Evolutionary conservation across 2,329 filamentous ascomycete genomes (phyloP), one percentile per base, ranked within the genome.

Genomic region (Colletotrichum neosansevieriae): DNA sequence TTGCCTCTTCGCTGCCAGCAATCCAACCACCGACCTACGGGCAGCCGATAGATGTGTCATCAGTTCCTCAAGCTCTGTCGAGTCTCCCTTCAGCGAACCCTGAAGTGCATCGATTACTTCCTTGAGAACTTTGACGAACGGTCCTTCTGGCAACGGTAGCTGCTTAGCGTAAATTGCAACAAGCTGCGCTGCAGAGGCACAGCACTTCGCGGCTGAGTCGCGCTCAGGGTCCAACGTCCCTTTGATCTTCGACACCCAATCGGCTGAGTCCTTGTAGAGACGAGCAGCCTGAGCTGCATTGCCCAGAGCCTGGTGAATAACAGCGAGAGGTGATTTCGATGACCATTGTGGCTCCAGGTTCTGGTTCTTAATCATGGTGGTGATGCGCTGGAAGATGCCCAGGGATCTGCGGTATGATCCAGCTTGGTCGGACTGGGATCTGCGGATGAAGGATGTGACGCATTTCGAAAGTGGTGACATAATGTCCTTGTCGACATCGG

Each of bases 401-500:
- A 76, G 73, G 50, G 80, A 80, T 11, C 80, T 72, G 3, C 80
- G 78, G 67, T 84, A 86, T 11, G 78, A 79, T 6, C 79, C 73
- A 3, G 67, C 65, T 0, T 79, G 71, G 1, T 75, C 73, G 0
- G 79, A 68, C 4, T 78, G 75, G 9, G 77, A 80, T 60, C 91
- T 85, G 63, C 90, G 83, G 15, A 83, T 79, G 71, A 90, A 92
- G 1, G 91, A 86, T 10, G 83, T 80, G 17, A 92, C 73, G 71
- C 89, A 94, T 58, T 86, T 87, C 0, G 85, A 83, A 56, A 93
- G 85, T 0, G 91, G 91, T 1, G 87, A 82, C n/a, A 91, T 74
- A 6, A 94, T 77, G 13, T 94, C 91, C 64, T 88, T 89, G 40
- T 89, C 85, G 4, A 85, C 75, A 65, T 91, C 85, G 1, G 85